Conservation (phyloP, 2,329 filamentous ascomycete genomes). For the Plenodomus biglobosus region DNA sequence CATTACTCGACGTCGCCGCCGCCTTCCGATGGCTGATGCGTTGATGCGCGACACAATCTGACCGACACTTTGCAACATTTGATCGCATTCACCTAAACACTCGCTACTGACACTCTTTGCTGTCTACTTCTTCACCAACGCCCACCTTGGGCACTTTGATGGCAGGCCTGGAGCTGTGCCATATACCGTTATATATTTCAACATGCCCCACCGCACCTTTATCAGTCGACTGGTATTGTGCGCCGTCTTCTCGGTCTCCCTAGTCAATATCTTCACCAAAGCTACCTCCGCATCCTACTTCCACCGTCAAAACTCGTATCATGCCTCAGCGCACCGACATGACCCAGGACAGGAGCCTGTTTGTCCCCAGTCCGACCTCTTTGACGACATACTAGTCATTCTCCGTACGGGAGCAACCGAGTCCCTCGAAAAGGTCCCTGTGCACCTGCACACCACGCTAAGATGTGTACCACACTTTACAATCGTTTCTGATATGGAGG, state of each 20-base stretch:
- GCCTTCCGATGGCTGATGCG: background rate
- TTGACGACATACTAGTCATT: slow-evolving; percentile 59
- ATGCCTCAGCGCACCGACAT: slow-evolving; percentile 22
- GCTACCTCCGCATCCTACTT: slow-evolving; percentile 33
- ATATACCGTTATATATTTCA: slow-evolving; percentile 2
- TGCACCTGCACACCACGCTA: slow-evolving; percentile 59
- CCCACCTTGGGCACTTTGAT: background rate
- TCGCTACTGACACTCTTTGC: background rate
- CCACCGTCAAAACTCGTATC: slow-evolving; percentile 6
- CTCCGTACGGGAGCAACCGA: slow-evolving; percentile 64
- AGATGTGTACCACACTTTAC: slow-evolving; percentile 58
- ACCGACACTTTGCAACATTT: background rate
- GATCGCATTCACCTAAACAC: background rate
- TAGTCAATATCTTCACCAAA: slow-evolving; percentile 40
- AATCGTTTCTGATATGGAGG: slow-evolving; percentile 62
- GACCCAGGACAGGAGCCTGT: slow-evolving; percentile 20
- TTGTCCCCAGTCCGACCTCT: slow-evolving; percentile 38
- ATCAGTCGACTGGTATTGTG: slow-evolving; percentile 39
- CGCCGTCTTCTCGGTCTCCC: slow-evolving; percentile 37
- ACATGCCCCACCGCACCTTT: slow-evolving; percentile 38
- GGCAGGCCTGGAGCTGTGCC: slow-evolving; percentile 25
- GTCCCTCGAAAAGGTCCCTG: slow-evolving; percentile 58
- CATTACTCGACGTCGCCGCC: background rate
- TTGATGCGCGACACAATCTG: background rate
- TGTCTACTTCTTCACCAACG: background rate